Percentiles rank a stretch among this genome's conserved stretches.
Evolutionary conservation across 768 basidiomycete species (phyloP).

Genomic region (Pulveroboletus sp.): DNA sequence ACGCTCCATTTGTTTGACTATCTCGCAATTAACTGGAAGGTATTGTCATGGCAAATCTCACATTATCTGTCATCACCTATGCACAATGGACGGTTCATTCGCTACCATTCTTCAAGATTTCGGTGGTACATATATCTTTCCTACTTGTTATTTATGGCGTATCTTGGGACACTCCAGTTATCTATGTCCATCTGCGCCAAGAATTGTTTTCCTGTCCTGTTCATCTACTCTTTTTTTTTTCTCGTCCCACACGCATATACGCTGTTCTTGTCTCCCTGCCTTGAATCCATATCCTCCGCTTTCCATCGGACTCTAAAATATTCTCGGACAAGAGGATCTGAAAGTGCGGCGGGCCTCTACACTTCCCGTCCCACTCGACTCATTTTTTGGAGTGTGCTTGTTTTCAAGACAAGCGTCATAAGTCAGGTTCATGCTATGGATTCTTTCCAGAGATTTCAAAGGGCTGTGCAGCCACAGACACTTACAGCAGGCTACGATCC

Average conservation of each 20-base stretch:
- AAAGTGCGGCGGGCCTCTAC: no score
- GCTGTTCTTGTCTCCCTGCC: neutral
- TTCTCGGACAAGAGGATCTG: neutral
- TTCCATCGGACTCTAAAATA: conserved; percentile 18
- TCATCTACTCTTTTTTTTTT: neutral
- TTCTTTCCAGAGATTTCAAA: no score
- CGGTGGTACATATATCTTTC: conserved; percentile 13
- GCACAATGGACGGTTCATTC: conserved; percentile 28
- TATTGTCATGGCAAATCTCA: conserved; percentile 9
- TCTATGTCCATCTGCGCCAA: conserved; percentile 31
- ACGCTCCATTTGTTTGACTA: conserved; percentile 31
- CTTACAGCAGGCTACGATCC: no score
- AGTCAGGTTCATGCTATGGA: no score
- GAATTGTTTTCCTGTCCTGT: neutral
- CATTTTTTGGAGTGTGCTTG: no score
- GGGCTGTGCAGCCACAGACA: no score
- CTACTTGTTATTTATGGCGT: conserved; percentile 28
- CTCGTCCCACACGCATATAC: conserved; percentile 3
- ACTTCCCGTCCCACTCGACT: no score
- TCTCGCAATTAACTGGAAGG: conserved; percentile 14
- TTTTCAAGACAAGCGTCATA: no score
- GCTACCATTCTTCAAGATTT: conserved; percentile 18
- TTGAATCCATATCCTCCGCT: conserved; percentile 3
- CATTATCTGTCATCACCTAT: conserved; percentile 25
- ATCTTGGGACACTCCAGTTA: conserved; percentile 24